Base-by-base conservation (phyloP, 2,329 filamentous ascomycete species). In the Dendryphion nanum region DNA sequence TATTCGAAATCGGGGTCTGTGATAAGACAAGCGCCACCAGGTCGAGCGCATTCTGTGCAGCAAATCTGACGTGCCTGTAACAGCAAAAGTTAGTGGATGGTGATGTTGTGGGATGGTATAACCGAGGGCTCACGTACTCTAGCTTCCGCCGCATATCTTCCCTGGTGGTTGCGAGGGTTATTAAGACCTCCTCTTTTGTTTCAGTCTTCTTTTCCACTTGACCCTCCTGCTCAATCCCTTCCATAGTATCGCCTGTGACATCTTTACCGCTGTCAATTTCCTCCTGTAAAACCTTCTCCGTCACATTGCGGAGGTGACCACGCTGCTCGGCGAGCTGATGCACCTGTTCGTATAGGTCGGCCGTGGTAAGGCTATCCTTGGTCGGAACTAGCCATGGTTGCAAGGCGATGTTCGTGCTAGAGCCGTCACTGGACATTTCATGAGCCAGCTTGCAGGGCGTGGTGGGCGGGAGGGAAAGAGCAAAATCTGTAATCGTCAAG, bases 241-340 rank as follows among this genome's bases (percentile, higher is more conserved):
- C 67, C 26, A 56, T 50, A 13, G 65, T 63, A 6, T 66, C 66
- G 26, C 70, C 68, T 14, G 63, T 47, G 17, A 57, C 66, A 33
- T 71, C 67, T 38, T 56, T 63, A 18, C 70, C 64, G 29, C 53
- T 44, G 13, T 71, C 68, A 35, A 93, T 82, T 55, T 93, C 83
- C 23, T 83, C 78, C 34, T 76, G 77, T 24, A 97, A 70, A 30
- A 81, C 77, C 35, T 81, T 76, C 63, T 95, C 86, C 34, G 82
- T 87, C 47, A 97, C 75, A 51, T 83, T 76, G 42, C 88, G 83
- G 61, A 97, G 94, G 17, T 88, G 86, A 12, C 87, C 88, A 43
- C 86, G 83, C 55, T 94, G 83, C 30, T 72, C 67, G 51, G 89
- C 86, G 56, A 95, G 84, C 50, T 90, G 88, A 41, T 77, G 72